Base-by-base conservation (phyloP, 371 early-diverging fungal species). In the Actinomortierella wolfii region DNA sequence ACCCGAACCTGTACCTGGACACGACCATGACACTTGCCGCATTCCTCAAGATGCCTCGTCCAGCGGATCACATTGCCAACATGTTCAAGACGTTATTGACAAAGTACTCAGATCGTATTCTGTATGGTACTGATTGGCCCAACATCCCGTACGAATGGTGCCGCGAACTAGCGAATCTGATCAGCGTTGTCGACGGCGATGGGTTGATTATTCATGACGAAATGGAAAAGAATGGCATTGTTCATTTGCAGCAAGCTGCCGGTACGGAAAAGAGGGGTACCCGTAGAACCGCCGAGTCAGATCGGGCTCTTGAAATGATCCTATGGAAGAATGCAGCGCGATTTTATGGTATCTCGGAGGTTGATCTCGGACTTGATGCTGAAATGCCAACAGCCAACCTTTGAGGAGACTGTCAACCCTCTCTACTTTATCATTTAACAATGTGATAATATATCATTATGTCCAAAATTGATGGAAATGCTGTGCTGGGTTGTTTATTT, bases 111-210 rank as follows among this genome's bases (percentile, higher is more conserved):
- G 59, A 74, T 34, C 66, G 76, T 5, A 58, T 77, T 55, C 44
- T 77, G n/a, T 77, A 74, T 24, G 78, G 78, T 3, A 63, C 78
- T 0, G 78, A 77, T 40, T 77, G 67, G 64, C 78, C 78, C 43
- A 74, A 77, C 15, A 68, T 77, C 18, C 68, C 69, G 1, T 68
- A 77, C 20, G 61, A 64, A 23, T 77, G 78, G 78, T 61, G 69
- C 43, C 64, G 65, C 15, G 78, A 77, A 51, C 54, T 75, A 17
- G 67, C 64, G 25, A 71, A 73, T 17, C 44, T 76, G 40, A 43
- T 66, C 43, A 56, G 70, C 39, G 9, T 70, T 21, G 39, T 70
- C 26, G 76, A 68, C 39, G 60, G 68, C 0, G 64, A 68, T 56
- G 60, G 61, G 0, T 67, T 57, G 17, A 56, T 52, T 17, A 57